Evolutionary conservation across 1,139 yeast genomes (phyloP).

Genomic region (Scheffersomyces stambukii): DNA sequence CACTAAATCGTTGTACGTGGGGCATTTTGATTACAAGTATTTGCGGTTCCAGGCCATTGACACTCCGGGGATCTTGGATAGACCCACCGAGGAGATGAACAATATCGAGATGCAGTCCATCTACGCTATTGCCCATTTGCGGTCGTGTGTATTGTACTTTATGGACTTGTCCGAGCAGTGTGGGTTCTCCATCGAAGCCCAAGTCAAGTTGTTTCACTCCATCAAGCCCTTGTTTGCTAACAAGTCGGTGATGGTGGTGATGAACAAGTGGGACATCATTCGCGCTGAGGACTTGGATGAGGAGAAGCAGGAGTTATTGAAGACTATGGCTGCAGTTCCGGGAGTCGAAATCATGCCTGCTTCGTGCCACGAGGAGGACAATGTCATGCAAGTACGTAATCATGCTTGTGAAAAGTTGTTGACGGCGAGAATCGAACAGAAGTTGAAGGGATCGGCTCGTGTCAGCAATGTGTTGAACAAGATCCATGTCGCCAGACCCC

Average conservation of each 20-base stretch:
- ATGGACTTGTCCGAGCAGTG: constrained; percentile 99
- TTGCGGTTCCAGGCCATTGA: constrained; percentile 97
- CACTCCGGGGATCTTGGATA: constrained; percentile 97
- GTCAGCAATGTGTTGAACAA: constrained; percentile 86
- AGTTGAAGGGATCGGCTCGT: constrained; percentile 90
- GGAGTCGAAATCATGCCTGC: constrained; percentile 92
- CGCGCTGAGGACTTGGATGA: constrained; percentile 76
- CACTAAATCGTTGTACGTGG: constrained; percentile 90
- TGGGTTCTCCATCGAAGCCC: constrained; percentile 96
- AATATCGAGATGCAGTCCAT: constrained; percentile 99
- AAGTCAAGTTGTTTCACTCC: constrained; percentile 92
- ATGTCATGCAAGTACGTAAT: constrained; percentile 93
- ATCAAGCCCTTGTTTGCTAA: constrained; percentile 96
- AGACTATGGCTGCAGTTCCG: constrained; percentile 56
- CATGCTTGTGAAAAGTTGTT: constrained; percentile 95
- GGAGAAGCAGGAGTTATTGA: constrained; percentile 69
- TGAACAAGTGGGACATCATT: constrained; percentile 91
- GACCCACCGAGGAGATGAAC: constrained; percentile 99
- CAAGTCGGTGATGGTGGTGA: constrained; percentile 91
- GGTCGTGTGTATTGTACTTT: constrained; percentile 93
- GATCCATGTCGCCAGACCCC: constrained; percentile 91
- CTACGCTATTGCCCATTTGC: constrained; percentile 95
- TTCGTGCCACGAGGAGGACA: constrained; percentile 92
- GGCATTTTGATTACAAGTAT: constrained; percentile 97
- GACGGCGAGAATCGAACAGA: constrained; percentile 94